Evolutionary conservation across 441 rosid genomes (phyloP).

Genomic region (Metrosideros polymorpha): DNA sequence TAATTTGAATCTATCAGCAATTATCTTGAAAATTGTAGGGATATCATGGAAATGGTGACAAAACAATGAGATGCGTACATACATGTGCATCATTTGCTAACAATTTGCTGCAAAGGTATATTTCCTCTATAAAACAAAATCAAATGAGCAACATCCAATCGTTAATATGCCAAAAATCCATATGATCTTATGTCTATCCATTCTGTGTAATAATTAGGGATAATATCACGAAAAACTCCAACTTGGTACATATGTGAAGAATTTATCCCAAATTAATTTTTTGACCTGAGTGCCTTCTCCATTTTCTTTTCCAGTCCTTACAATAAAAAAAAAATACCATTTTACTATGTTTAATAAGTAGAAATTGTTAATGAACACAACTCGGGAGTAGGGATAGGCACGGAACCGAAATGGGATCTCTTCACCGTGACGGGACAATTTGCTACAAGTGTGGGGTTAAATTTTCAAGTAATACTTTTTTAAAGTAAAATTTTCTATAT

Average conservation of each 20-base stretch:
- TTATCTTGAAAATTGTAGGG: neutral
- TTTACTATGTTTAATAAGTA: neutral
- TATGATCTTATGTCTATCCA: neutral
- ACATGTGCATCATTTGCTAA: no score
- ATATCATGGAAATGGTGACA: neutral
- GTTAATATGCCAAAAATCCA: no score
- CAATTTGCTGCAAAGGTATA: no score
- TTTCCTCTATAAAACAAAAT: no score
- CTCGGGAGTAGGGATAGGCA: neutral
- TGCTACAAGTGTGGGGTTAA: neutral
- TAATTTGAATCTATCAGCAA: neutral
- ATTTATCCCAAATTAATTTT: no score
- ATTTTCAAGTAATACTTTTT: neutral
- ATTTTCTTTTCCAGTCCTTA: no score
- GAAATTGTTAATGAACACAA: neutral
- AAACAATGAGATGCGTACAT: neutral
- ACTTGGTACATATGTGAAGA: no score
- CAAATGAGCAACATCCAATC: no score
- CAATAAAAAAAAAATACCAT: no score
- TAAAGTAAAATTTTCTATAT: neutral
- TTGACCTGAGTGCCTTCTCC: neutral
- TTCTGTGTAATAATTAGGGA: accelerated
- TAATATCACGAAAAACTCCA: no score
- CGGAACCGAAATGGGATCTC: neutral
- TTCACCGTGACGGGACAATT: neutral